Evolutionary conservation across 1,284 basidiomycete genomes (phyloP).

Genomic region (Termitomyces sp.): DNA sequence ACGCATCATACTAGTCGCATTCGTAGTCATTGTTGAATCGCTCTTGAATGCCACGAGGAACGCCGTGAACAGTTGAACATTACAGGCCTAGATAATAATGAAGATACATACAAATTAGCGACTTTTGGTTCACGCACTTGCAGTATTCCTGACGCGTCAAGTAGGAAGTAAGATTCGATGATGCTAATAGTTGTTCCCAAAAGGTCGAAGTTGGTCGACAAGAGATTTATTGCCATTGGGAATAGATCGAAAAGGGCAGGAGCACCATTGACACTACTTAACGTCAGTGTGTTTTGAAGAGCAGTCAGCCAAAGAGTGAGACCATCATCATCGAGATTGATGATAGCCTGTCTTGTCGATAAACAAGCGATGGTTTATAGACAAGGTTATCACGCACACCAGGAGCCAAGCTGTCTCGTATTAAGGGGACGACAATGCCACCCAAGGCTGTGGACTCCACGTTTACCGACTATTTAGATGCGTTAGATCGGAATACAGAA

Average conservation of each 20-base stretch:
- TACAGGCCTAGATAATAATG: conserved; percentile 36
- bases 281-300: conserved; percentile 60
- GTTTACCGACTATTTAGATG: conserved; percentile 47
- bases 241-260: conserved; percentile 65
- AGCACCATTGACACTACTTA: conserved; percentile 42
- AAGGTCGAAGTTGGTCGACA: conserved; percentile 72
- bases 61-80: conserved; percentile 50
- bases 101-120: not conserved
- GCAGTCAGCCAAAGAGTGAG: conserved; percentile 73
- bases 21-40: conserved; percentile 40
- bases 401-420: conserved; percentile 69
- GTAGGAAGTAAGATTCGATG: conserved; percentile 77
- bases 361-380: conserved; percentile 15
- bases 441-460: conserved; percentile 54
- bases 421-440: conserved; percentile 64
- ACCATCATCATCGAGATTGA: conserved; percentile 77
- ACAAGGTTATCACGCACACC: conserved; percentile 34
- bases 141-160: conserved; percentile 63
- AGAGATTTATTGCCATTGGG: conserved; percentile 55
- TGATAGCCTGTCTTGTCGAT: conserved; percentile 43
- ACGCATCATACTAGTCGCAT: conserved; percentile 54
- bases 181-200: conserved; percentile 64
- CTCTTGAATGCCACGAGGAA: conserved; percentile 44
- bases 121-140: conserved; percentile 43
- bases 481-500: not conserved